Conservation (phyloP, 2,329 filamentous ascomycete genomes). For the Paraphaeosphaeria minitans region DNA sequence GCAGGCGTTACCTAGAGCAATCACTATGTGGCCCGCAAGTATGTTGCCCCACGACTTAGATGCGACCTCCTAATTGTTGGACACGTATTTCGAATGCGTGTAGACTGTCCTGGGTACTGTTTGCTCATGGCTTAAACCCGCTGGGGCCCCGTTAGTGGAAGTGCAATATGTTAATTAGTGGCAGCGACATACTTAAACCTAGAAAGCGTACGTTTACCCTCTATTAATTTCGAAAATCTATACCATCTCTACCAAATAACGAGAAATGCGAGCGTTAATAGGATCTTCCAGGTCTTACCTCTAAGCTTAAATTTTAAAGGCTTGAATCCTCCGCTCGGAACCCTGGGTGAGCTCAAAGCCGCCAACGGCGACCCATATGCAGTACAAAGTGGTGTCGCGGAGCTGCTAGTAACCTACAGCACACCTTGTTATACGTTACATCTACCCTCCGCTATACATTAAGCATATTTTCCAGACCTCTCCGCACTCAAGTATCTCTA, state of each 20-base stretch:
- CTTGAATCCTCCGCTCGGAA: neutral
- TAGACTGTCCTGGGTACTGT: conserved; percentile 12
- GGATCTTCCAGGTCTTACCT: neutral
- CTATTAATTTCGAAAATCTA: conserved; percentile 1
- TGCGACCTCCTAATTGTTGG: conserved; percentile 9
- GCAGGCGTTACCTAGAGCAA: conserved; percentile 11
- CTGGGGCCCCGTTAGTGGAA: conserved; percentile 1
- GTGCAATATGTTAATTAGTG: neutral
- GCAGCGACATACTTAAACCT: conserved; percentile 4
- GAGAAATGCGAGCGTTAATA: neutral
- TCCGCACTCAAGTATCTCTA: no score
- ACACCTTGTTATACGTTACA: no score
- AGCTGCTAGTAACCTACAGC: no score
- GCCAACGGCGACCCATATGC: neutral
- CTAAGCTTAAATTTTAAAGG: neutral
- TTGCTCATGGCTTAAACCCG: conserved; percentile 9
- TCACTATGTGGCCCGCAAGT: conserved; percentile 15
- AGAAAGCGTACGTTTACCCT: conserved; percentile 3
- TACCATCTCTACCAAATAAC: conserved; percentile 1
- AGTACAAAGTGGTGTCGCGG: neutral
- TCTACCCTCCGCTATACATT: neutral
- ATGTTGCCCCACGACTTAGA: conserved; percentile 13
- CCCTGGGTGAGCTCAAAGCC: neutral
- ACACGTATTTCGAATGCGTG: conserved; percentile 14
- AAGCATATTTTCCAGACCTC: no score